Evolutionary conservation across 2,329 filamentous ascomycete genomes (phyloP), one percentile per base, ranked within the genome.

Genomic region (Sarocladium kiliense): DNA sequence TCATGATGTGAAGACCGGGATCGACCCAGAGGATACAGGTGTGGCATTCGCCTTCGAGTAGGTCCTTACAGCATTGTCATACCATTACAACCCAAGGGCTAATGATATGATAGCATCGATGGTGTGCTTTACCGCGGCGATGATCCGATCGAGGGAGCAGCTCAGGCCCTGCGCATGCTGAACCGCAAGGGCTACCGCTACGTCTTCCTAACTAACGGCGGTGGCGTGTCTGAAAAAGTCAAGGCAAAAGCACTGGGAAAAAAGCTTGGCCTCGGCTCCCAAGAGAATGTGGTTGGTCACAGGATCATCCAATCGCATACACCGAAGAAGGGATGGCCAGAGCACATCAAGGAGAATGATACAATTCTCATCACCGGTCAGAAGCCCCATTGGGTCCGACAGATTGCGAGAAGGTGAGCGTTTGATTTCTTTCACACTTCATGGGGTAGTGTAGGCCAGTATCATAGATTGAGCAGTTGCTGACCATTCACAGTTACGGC

Each of bases 161-260:
- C 83, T 1, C 79, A 89, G 64, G 81, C 91, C 14, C 80, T 99
- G 19, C 74, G 77, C 27, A 87, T 85, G 64, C 84, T 97, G 19
- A 11, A 23, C 12, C 30, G 47, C 9, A 4, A 91, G 65, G 78
- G 82, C 47, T 90, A 97, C 45, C 92, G 92, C 12, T 97, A 96
- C 73, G 93, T 99, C 64, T 83, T 99, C 32, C 79, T 99, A 59
- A 99, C 94, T 57, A 99, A 99, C 71, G 94, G 94, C 62, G 94
- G 94, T 56, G 55, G 55, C 50, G 91, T 88, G 66, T 83, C 85
- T 59, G 93, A 97, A 71, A 60, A 65, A 18, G 66, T 63, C 41
- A 73, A 73, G 56, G 68, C 60, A 11, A 64, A 63, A 1, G 71
- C 70, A 3, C 56, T 73, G 32, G 62, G 64, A 26, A 64, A 68